Base-by-base conservation (phyloP, 2,329 filamentous ascomycete genomes). In the Chrysoporthe austroafricana region DNA sequence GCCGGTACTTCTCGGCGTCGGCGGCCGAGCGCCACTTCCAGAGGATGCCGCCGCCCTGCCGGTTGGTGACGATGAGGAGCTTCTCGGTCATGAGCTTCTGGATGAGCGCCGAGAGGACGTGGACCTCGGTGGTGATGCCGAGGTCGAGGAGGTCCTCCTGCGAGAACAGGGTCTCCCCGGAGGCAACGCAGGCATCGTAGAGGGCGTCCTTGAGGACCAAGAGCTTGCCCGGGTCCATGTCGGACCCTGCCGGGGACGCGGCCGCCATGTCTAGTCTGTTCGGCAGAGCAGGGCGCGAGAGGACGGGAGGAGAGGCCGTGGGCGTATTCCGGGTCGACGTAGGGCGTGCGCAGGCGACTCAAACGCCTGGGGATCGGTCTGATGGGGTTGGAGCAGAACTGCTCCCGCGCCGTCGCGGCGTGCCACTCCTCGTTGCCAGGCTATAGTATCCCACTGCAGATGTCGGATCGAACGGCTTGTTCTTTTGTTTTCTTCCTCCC, bases 21-120 rank as follows among this genome's bases (percentile, higher is more conserved):
- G 86, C 85, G 54, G 81, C 79, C 62, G 84, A 83, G 52, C 88
- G 84, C 78, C 86, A 84, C 72, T 84, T 84, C 87, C 88, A 91
- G 69, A 82, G 82, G 36, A 86, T 75, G 32, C 80, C 79, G n/a
- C 76, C 76, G 56, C 78, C 79, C 58, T 77, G 76, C 46, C 81
- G 79, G 62, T 79, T 76, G 61, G 84, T 81, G 34, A 81, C 79
- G 68, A 84, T 82, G 72, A 90, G 85, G 48, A 90, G 82, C 75
- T 86, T 86, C 73, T 90, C 87, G 73, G 88, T 81, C 69, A 84
- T 84, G 63, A 90, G 82, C 44, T 78, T 80, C 77, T 89, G 86
- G 52, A 89, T 81, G 18, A 88, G 84, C 65, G 80, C 78, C 66
- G 88, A 76, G 32, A 90, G 83, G 59, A 85, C 80, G 74, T 81